Evolutionary conservation across 2,329 filamentous ascomycete genomes (phyloP).

Genomic region (Aspergillus quadrilineatus): DNA sequence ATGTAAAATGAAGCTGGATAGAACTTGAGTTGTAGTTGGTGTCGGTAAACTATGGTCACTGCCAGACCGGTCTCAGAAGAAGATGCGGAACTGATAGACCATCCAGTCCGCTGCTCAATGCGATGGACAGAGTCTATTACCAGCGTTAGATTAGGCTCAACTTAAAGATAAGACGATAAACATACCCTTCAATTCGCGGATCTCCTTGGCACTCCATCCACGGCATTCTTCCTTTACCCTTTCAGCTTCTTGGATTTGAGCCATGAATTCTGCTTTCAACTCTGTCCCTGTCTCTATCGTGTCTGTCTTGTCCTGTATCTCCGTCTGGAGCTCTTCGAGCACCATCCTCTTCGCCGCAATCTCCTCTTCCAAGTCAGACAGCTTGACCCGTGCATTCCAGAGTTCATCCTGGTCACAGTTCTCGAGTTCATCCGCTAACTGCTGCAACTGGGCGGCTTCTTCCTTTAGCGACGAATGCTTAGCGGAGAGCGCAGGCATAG

Average conservation of each 20-base stretch:
- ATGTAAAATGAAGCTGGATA: constrained; percentile 39
- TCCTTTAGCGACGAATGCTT: constrained; percentile 61
- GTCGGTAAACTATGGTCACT: constrained; percentile 44
- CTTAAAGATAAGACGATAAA: constrained; percentile 1
- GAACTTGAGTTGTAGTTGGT: constrained; percentile 45
- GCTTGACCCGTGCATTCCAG: constrained; percentile 66
- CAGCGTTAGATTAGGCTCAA: background rate
- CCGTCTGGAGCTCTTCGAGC: constrained; percentile 64
- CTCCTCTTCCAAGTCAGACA: constrained; percentile 64
- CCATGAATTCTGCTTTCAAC: constrained; percentile 66
- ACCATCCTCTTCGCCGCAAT: constrained; percentile 68
- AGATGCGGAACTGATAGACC: constrained; percentile 43
- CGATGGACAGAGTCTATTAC: constrained; percentile 37
- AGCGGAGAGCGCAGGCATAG: constrained; percentile 64
- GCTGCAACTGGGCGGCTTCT: constrained; percentile 67
- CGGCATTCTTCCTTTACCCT: constrained; percentile 81
- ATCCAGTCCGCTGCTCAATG: constrained; percentile 45
- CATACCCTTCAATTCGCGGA: constrained; percentile 73
- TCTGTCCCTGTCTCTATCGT: constrained; percentile 62
- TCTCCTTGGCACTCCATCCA: constrained; percentile 82
- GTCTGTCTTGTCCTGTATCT: constrained; percentile 66
- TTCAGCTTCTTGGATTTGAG: constrained; percentile 80
- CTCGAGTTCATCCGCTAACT: constrained; percentile 62
- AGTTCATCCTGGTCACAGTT: constrained; percentile 77
- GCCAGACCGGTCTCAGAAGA: constrained; percentile 30